Base-by-base conservation (phyloP, 768 basidiomycete species). In the Boletus reticulatus region DNA sequence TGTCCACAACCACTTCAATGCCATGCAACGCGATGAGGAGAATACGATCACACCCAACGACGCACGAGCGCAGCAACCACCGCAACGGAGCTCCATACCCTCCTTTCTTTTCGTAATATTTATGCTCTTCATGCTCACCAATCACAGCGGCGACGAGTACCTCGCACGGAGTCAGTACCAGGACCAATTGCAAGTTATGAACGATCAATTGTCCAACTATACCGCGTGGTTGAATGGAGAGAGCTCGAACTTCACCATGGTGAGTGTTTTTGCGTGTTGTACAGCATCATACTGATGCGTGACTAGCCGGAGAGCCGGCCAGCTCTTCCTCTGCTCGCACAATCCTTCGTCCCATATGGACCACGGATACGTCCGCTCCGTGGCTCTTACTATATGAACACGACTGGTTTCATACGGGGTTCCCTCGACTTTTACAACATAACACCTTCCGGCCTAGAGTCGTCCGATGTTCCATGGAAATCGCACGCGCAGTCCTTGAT, bases 401-500 rank as follows among this genome's bases (percentile, higher is more conserved):
- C 88, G 43, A 91, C 91, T 16, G 92, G 91, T 8, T 92, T 89
- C 67, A 78, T 89, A 55, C 84, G 84, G 51, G 89, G 88, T 4
- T 73, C 81, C 43, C 69, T 83, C 14, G 73, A 74, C 38, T 82
- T 82, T 62, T 76, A 83, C 64, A 93, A 92, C 65, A 81, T 92
- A 42, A 81, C 88, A 3, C 72, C 75, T 19, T 63, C 76, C 9
- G 71, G 73, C 37, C 68, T 84, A 20, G 66, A 73, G 24, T 69
- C 76, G 11, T 49, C 60, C 45, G 49, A 61, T 24, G 56, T 73
- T 24, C 65, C 76, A 7, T 89, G 87, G 88, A 76, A 70, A 31
- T 59, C 76, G 14, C 58, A 78, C 6, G 83, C 84, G 0, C 73
- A 80, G 36, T 67, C 74, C 7, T 79, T 81, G 57, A 80, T 85